These are phyloP conservation scores for Ustilago shanxiensis DNA, from an alignment of 1,284 basidiomycete species.

Conservation along the genomic window DNA sequence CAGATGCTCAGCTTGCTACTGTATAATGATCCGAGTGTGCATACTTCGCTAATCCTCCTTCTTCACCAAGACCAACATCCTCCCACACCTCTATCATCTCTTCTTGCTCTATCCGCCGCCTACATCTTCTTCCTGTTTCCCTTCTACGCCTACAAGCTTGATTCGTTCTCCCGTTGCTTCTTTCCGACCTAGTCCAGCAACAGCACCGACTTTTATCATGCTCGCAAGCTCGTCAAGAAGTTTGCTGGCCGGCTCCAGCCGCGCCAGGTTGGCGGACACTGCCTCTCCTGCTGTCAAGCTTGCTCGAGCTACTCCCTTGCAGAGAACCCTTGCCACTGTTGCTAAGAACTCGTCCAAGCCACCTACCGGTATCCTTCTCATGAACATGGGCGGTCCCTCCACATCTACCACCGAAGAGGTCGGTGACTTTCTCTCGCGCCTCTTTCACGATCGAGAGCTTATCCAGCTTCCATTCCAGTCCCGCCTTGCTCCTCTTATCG, in stretches of 20 bases:
- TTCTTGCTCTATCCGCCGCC: not conserved
- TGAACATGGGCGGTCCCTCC: slow-evolving; percentile 96
- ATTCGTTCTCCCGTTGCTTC: not conserved
- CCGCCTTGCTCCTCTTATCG: slow-evolving; percentile 87
- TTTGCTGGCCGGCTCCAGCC: slow-evolving; percentile 25
- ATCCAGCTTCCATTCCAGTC: slow-evolving; percentile 93
- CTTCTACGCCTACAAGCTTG: not conserved
- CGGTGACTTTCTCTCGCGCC: slow-evolving; percentile 83
- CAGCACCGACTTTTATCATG: not conserved
- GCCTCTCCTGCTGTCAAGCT: slow-evolving; percentile 12
- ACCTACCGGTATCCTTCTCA: slow-evolving; percentile 86
- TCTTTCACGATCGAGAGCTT: slow-evolving; percentile 94
- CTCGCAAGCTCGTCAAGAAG: slow-evolving; percentile 36
- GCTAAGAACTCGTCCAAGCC: slow-evolving; percentile 30
- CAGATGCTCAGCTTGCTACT: not conserved
- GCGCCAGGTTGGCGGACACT: slow-evolving; percentile 14
- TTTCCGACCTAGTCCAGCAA: not conserved
- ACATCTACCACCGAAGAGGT: slow-evolving; percentile 75
- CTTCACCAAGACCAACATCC: not conserved
- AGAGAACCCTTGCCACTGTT: slow-evolving; percentile 33
- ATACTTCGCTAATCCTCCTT: not conserved
- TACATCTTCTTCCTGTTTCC: not conserved
- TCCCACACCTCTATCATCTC: not conserved
- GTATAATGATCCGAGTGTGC: slow-evolving; percentile 5
- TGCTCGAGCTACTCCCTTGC: slow-evolving; percentile 14